Evolutionary conservation across 768 basidiomycete species (phyloP).

Genomic region (Hirschioporus abietinus): DNA sequence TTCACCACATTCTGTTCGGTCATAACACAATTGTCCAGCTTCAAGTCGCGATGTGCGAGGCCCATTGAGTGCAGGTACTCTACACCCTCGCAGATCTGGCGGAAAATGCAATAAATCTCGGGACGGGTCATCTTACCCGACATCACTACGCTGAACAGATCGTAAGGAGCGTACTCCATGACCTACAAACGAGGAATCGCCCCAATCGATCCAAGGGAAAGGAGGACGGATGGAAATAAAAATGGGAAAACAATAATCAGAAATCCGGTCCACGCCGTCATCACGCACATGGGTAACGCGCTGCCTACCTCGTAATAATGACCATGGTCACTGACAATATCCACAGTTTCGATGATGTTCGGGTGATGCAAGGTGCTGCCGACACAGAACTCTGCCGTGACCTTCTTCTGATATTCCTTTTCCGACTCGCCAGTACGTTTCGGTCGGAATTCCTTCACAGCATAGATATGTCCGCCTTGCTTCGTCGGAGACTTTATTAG

Average conservation of each 20-base stretch:
- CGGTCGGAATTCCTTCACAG: conserved; percentile 96
- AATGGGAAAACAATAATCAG: conserved; percentile 9
- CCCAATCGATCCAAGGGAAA: conserved; percentile 3
- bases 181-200: conserved; percentile 45
- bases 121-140: conserved; percentile 97
- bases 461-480: conserved; percentile 80
- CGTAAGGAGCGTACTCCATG: conserved; percentile 99
- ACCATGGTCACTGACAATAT: conserved; percentile 96
- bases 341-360: conserved; percentile 97
- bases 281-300: conserved; percentile 5
- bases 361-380: conserved; percentile 90
- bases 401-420: conserved; percentile 99
- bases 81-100: conserved; percentile 97
- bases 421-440: conserved; percentile 84
- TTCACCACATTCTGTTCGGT: conserved; percentile 93
- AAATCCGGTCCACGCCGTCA: background rate
- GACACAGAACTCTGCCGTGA: conserved; percentile 98
- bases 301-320: conserved; percentile 92
- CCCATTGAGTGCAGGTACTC: conserved; percentile 98
- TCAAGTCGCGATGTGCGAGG: conserved; percentile 96
- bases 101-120: conserved; percentile 98
- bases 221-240: conserved; percentile 11
- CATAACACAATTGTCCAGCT: conserved; percentile 99
- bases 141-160: conserved; percentile 99
- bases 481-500: conserved; percentile 86